These are phyloP conservation scores for Parastagonospora avenae DNA, from an alignment of 2,329 filamentous ascomycete genomes.

Conservation along the genomic window DNA sequence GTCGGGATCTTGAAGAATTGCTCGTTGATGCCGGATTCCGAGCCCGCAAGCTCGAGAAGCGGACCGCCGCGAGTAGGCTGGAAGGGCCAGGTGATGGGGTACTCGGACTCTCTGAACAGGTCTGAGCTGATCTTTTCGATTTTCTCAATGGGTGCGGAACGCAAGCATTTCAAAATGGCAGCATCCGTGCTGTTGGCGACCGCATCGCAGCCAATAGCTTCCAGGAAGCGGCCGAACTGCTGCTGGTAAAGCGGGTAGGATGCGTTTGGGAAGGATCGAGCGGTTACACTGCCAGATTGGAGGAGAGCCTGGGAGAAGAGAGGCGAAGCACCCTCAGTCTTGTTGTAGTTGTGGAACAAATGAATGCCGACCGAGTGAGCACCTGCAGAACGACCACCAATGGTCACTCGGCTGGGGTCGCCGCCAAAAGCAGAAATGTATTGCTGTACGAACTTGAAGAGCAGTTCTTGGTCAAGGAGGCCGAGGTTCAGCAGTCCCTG, in stretches of 20 bases:
- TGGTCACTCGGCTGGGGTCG: slow-evolving; percentile 42
- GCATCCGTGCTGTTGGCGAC: slow-evolving; percentile 33
- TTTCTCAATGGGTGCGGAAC: slow-evolving; percentile 40
- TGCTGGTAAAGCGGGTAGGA: slow-evolving; percentile 35
- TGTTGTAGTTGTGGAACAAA: slow-evolving; percentile 37
- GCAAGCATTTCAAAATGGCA: slow-evolving; percentile 46
- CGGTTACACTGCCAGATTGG: slow-evolving; percentile 34
- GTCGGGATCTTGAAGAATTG: slow-evolving; percentile 33
- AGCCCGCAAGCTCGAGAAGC: slow-evolving; percentile 53
- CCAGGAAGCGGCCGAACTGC: slow-evolving; percentile 28
- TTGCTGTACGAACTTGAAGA: slow-evolving; percentile 44
- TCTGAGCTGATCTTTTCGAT: slow-evolving; percentile 44
- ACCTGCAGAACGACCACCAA: slow-evolving; percentile 47
- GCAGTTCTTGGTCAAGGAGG: slow-evolving; percentile 23
- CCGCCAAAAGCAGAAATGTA: slow-evolving; percentile 49
- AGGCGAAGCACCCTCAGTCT: slow-evolving; percentile 20
- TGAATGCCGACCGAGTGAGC: slow-evolving; percentile 37
- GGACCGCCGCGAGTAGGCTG: slow-evolving; percentile 52
- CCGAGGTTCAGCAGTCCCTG: slow-evolving; percentile 35
- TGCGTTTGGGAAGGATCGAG: slow-evolving; percentile 32
- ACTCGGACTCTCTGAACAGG: slow-evolving; percentile 43
- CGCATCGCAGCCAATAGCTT: slow-evolving; percentile 20
- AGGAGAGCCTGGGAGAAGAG: slow-evolving; percentile 35
- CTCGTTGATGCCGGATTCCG: slow-evolving; percentile 27
- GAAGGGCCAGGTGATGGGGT: slow-evolving; percentile 53